Evolutionary conservation across 129 eudicot genomes (phyloP), one percentile per base, ranked within the genome.

Genomic region (Cynara cardunculus): DNA sequence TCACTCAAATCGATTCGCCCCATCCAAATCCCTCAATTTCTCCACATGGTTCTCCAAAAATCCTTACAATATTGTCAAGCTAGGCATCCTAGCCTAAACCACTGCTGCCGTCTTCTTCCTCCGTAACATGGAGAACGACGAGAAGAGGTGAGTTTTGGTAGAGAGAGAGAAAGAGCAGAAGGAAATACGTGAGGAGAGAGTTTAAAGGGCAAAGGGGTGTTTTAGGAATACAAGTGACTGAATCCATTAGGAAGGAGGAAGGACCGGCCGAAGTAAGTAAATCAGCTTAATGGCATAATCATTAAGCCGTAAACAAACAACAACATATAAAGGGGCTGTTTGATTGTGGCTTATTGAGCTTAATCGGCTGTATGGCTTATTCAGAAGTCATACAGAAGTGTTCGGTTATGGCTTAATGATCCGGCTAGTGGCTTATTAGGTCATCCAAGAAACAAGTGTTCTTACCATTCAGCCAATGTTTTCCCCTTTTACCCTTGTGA

Each of bases 41-140:
- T 84, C 96, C 75, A 88, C 98, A 77, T 90, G 97, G 97, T 87
- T 84, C 7, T 88, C 89, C 49, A 93, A 94, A 18, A 91, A 91
- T 83, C 81, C 86, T 4, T 90, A 87, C 89, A 90, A 85, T 72
- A 84, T 91, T 69, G 76, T 94, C 31, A 66, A 88, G 0, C 68
- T 91, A 21, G 59, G 72, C 11, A 72, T 86, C 26, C 79, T 90
- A 1, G 72, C 90, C 71, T 59, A 83, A 66, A 88, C 92, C 59
- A 90, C 86, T 65, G 93, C 92, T 21, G 92, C 87, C 71, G 73
- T 91, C 16, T 91, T 91, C 89, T 91, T 84, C 90, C 87, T 91
- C 77, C 87, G 93, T 12, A 90, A 87, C 79, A 86, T 79, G 67
- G 96, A 90, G 2, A 92, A 91, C 67, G 8, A 12, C 53, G 18